These are phyloP conservation scores for Bimuria novae-zelandiae DNA, from an alignment of 2,329 filamentous ascomycete genomes.

Conservation along the genomic window DNA sequence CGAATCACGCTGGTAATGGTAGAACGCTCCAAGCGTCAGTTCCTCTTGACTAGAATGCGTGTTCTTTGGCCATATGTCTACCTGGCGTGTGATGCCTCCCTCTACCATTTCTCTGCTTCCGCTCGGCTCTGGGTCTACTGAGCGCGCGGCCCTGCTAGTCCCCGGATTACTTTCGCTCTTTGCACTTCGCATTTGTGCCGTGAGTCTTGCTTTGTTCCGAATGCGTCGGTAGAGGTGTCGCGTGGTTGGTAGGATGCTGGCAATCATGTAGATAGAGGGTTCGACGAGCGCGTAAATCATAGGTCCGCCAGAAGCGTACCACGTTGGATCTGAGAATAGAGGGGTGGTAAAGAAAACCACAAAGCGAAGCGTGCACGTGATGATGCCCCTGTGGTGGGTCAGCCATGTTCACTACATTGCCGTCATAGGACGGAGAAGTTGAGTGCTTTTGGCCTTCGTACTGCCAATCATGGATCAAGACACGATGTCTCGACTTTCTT, in stretches of 20 bases:
- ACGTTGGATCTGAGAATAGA: conserved; percentile 2
- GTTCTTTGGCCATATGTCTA: too few species aligned
- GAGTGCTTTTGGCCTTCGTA: too few species aligned
- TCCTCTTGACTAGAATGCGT: too few species aligned
- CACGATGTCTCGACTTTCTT: too few species aligned
- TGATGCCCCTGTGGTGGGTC: not conserved
- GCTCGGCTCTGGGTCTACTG: too few species aligned
- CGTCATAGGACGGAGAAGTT: too few species aligned
- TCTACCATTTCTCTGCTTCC: not conserved
- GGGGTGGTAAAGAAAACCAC: conserved; percentile 2
- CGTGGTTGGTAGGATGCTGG: conserved; percentile 5
- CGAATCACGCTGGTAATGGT: too few species aligned
- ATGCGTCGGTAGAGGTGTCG: conserved; percentile 1
- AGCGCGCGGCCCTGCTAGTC: not conserved
- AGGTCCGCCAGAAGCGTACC: conserved; percentile 4
- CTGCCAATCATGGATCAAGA: too few species aligned
- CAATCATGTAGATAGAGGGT: conserved; percentile 7
- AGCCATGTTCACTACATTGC: too few species aligned
- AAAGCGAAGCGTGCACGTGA: conserved; percentile 4
- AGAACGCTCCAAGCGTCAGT: too few species aligned
- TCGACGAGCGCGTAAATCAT: conserved; percentile 10
- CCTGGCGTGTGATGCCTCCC: too few species aligned
- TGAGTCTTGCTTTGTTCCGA: not conserved
- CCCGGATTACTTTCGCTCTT: not conserved
- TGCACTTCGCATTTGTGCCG: not conserved